Conservation (phyloP, 2,329 filamentous ascomycete genomes). For the Fulvia fulva region DNA sequence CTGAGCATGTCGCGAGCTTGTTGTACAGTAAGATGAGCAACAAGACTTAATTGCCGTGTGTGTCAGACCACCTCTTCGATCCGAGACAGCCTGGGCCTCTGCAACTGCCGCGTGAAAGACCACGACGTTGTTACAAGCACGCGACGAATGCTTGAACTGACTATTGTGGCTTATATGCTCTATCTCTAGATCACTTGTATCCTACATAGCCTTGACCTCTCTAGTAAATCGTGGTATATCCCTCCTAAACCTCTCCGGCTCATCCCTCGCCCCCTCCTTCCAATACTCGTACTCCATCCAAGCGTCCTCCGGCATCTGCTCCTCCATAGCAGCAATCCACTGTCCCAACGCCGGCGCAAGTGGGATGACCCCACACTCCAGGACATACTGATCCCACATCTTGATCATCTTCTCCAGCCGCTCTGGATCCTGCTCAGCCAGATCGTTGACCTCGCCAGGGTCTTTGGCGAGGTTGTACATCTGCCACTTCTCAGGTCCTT, state of each 20-base stretch:
- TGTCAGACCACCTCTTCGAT: neutral
- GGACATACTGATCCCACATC: constrained; percentile 56
- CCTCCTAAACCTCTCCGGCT: constrained; percentile 34
- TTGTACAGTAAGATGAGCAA: neutral
- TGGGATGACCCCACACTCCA: constrained; percentile 59
- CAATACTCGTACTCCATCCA: constrained; percentile 66
- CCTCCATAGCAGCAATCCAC: constrained; percentile 58
- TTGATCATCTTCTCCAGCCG: constrained; percentile 48
- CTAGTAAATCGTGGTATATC: constrained; percentile 31
- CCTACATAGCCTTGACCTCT: constrained; percentile 23
- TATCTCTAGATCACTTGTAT: neutral
- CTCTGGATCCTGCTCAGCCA: constrained; percentile 38
- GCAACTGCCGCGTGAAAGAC: neutral
- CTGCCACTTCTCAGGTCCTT: constrained; percentile 55
- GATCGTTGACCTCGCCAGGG: constrained; percentile 46
- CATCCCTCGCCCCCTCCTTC: constrained; percentile 49
- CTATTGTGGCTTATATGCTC: too few relatives aligned
- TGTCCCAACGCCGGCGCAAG: constrained; percentile 55
- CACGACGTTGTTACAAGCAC: neutral
- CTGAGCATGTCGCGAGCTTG: neutral
- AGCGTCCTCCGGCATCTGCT: constrained; percentile 61
- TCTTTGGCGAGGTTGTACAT: constrained; percentile 53
- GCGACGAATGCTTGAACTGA: neutral
- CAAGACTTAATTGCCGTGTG: too few relatives aligned
- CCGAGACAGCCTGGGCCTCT: neutral